Conservation (phyloP, 192 early-diverging fungal genomes). For the Backusella australiensis region DNA sequence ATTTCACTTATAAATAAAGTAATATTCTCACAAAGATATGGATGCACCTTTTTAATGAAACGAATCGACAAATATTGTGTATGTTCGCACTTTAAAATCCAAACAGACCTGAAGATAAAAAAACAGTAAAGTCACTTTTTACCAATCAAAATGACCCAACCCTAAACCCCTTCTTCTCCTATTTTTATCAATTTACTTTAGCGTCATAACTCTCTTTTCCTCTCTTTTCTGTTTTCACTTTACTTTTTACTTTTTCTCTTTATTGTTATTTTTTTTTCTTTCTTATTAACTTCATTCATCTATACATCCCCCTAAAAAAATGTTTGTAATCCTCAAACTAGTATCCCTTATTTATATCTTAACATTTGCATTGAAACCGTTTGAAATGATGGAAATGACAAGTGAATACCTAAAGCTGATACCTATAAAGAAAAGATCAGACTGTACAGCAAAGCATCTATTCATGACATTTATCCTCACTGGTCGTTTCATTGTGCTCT, state of each 20-base stretch:
- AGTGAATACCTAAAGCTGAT: background rate
- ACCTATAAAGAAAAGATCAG: background rate
- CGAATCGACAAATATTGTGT: background rate
- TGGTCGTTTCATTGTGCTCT: background rate
- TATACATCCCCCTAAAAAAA: background rate
- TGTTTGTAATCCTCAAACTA: background rate
- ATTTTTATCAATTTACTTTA: constrained; percentile 7
- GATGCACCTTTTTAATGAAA: constrained; percentile 4
- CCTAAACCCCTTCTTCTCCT: background rate
- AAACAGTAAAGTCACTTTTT: constrained; percentile 1
- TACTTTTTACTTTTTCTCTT: background rate
- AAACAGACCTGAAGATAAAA: background rate
- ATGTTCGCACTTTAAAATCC: background rate
- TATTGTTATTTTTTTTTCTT: background rate
- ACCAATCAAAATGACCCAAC: constrained; percentile 4
- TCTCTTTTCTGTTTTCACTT: background rate
- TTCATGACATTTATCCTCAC: background rate
- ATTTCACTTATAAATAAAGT: background rate
- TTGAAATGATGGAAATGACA: constrained; percentile 2
- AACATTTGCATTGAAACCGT: constrained; percentile 3
- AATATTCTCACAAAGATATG: constrained; percentile 1
- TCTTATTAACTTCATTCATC: background rate
- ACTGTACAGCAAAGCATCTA: background rate
- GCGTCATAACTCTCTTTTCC: background rate
- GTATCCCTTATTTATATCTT: background rate